These are phyloP conservation scores for Chenopodium berlandieri DNA, from an alignment of 148 eudicot genomes.

Conservation along the genomic window DNA sequence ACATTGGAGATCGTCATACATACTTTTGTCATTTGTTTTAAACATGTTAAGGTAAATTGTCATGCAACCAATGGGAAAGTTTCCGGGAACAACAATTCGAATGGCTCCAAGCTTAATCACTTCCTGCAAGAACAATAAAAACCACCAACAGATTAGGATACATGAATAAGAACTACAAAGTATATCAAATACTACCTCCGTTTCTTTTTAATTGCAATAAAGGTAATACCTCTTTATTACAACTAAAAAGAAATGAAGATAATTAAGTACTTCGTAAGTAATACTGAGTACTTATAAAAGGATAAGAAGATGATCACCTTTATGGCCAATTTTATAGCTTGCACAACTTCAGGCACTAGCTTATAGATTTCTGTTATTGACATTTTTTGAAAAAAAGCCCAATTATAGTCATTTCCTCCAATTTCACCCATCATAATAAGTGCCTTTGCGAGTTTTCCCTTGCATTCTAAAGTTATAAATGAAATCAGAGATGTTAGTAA, in stretches of 20 bases:
- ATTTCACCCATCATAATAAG: conserved; percentile 36
- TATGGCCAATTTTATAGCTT: conserved; percentile 18
- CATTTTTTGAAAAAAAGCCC: conserved; percentile 24
- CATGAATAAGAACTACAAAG: no score
- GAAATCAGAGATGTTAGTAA: not conserved
- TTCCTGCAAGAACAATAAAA: conserved; percentile 23
- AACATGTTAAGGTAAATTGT: conserved; percentile 18
- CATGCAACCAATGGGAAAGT: conserved; percentile 38
- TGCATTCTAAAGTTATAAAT: conserved; percentile 7
- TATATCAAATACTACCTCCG: no score
- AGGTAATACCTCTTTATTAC: no score
- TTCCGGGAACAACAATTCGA: conserved; percentile 37
- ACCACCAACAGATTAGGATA: no score
- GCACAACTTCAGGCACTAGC: conserved; percentile 27
- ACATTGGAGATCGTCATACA: conserved; percentile 34
- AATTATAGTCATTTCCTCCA: conserved; percentile 46
- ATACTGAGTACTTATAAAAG: not conserved
- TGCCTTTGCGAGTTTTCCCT: conserved; percentile 4
- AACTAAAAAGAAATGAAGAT: no score
- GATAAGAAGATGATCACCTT: conserved; percentile 10
- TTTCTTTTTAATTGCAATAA: no score
- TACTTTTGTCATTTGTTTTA: conserved; percentile 13
- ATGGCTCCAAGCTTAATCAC: conserved; percentile 34
- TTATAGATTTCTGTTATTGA: conserved; percentile 7
- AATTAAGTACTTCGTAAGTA: not conserved